phyloP scores from a whole-genome alignment of 768 basidiomycete species.

The Rhodotorula toruloides region DNA sequence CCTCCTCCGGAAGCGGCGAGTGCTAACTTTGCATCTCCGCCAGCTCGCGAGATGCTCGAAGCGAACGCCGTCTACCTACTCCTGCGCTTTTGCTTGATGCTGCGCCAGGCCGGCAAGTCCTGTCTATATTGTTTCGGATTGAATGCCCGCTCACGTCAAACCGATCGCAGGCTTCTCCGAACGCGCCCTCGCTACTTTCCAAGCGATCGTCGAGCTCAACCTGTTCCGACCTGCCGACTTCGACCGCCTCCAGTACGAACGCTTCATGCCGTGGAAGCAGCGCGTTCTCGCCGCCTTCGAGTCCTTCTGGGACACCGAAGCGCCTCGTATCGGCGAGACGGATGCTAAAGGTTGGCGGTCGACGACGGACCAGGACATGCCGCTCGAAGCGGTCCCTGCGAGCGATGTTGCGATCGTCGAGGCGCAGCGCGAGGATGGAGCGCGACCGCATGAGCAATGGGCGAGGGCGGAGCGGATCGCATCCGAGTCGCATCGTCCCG shows the following conservation, averaged over 20 bases:
- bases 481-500: conserved; percentile 26
- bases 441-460: conserved; percentile 45
- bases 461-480: conserved; percentile 42
- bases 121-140: no score
- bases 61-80: conserved; percentile 48
- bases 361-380: conserved; percentile 10
- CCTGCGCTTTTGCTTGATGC: conserved; percentile 45
- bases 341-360: conserved; percentile 46
- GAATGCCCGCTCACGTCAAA: neutral
- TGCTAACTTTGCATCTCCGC: neutral
- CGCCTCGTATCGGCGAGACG: conserved; percentile 47
- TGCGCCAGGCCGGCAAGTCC: conserved; percentile 47
- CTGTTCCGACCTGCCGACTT: conserved; percentile 44
- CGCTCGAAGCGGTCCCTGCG: conserved; percentile 1
- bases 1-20: neutral
- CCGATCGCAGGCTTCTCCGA: conserved; percentile 46
- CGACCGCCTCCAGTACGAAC: neutral
- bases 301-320: conserved; percentile 48
- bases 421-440: neutral
- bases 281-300: conserved; percentile 44
- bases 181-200: conserved; percentile 46
- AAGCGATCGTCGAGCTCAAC: conserved; percentile 49
- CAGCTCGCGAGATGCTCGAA: conserved; percentile 43
- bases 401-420: neutral
- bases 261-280: conserved; percentile 24